These are phyloP conservation scores for Penicillium frequentans DNA, from an alignment of 2,329 filamentous ascomycete species.

Conservation along the genomic window DNA sequence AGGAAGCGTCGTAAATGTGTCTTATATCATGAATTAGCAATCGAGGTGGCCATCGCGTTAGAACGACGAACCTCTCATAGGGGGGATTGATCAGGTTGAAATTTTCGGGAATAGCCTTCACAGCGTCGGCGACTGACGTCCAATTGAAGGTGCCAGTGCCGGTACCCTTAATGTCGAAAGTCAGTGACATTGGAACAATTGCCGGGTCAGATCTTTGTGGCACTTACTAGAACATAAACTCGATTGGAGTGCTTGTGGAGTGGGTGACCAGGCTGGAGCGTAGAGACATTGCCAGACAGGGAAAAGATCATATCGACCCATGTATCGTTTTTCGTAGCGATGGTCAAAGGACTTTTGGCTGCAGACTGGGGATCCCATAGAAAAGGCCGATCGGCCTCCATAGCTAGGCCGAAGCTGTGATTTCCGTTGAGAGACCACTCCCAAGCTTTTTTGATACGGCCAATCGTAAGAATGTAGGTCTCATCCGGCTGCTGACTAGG, in stretches of 20 bases:
- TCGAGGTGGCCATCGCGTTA: not conserved
- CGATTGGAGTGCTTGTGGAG: slow-evolving; percentile 66
- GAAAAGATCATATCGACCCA: slow-evolving; percentile 53
- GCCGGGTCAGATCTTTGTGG: not conserved
- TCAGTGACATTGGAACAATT: not conserved
- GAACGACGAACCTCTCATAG: slow-evolving; percentile 29
- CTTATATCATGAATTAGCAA: slow-evolving; percentile 26
- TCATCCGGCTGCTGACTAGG: not conserved
- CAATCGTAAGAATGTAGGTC: slow-evolving; percentile 9
- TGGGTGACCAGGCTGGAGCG: slow-evolving; percentile 56
- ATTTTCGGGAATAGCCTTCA: slow-evolving; percentile 43
- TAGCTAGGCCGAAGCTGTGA: not conserved
- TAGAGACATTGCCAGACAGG: slow-evolving; percentile 29
- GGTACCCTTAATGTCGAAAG: slow-evolving; percentile 32
- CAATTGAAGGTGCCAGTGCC: slow-evolving; percentile 54
- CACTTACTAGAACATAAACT: slow-evolving; percentile 39
- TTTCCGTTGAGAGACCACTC: slow-evolving; percentile 9
- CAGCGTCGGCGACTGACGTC: slow-evolving; percentile 54
- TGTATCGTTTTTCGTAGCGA: slow-evolving; percentile 47
- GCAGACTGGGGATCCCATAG: slow-evolving; percentile 7
- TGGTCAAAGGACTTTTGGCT: slow-evolving; percentile 36
- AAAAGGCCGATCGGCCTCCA: slow-evolving; percentile 4
- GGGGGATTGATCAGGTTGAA: slow-evolving; percentile 38
- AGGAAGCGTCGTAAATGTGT: slow-evolving; percentile 47
- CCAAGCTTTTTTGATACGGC: slow-evolving; percentile 7